phyloP scores from a whole-genome alignment of 805 yeast genomes.

The Nakazawaea ambrosiae region DNA sequence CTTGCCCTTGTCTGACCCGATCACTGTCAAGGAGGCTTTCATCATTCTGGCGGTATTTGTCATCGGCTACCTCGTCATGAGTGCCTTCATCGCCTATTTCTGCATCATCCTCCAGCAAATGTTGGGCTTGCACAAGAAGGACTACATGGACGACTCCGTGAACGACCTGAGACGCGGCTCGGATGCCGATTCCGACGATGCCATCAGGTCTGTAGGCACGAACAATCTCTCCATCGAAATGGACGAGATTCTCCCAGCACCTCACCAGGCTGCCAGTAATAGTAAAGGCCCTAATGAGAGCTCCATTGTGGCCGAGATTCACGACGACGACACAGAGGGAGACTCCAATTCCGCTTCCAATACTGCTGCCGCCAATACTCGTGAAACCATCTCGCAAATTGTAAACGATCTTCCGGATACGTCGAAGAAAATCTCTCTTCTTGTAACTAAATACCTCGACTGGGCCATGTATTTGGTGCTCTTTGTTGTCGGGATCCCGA shows the following conservation, averaged over 20 bases:
- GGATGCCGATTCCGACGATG: background rate
- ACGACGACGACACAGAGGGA: background rate
- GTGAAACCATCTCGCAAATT: constrained; percentile 16
- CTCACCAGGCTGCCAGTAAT: background rate
- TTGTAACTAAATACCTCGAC: constrained; percentile 36
- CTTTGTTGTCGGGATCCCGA: constrained; percentile 49
- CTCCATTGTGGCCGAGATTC: background rate
- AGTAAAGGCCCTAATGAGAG: background rate
- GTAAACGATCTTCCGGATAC: constrained; percentile 14
- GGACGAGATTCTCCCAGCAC: constrained; percentile 6
- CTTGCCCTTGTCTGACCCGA: constrained; percentile 59
- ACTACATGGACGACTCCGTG: constrained; percentile 10
- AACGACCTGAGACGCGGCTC: background rate
- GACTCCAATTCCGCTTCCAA: constrained; percentile 13
- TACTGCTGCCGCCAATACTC: no score
- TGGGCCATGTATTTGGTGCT: constrained; percentile 42
- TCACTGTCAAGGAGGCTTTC: constrained; percentile 60
- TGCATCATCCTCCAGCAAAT: constrained; percentile 35
- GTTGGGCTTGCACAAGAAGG: constrained; percentile 11
- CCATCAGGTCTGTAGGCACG: background rate
- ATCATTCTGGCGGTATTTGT: constrained; percentile 70
- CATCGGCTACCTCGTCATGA: constrained; percentile 52
- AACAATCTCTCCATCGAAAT: constrained; percentile 6
- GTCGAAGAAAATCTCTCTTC: constrained; percentile 21
- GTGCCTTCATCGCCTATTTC: constrained; percentile 41